phyloP scores from a whole-genome alignment of 495 filamentous ascomycete genomes.

The Pseudevernia furfuracea region DNA sequence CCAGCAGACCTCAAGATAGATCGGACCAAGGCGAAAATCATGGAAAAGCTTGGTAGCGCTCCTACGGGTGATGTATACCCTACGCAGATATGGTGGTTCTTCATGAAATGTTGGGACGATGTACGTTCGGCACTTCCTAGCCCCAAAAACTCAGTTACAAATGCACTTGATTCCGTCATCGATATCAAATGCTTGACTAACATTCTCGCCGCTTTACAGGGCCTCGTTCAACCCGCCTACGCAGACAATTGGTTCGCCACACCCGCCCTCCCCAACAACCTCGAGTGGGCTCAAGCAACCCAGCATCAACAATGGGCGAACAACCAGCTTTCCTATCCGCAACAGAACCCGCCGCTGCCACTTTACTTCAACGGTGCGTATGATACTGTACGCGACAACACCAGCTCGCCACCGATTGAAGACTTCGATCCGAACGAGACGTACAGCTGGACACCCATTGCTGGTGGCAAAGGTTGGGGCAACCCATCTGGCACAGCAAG shows the following conservation, averaged over 20 bases:
- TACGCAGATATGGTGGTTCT: slow-evolving; percentile 23
- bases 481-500: slow-evolving; percentile 6
- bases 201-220: slow-evolving; percentile 8
- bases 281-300: slow-evolving; percentile 19
- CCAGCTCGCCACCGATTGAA: slow-evolving; percentile 17
- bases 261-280: slow-evolving; percentile 20
- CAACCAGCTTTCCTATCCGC: slow-evolving; percentile 23
- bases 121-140: slow-evolving; percentile 8
- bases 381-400: slow-evolving; percentile 15
- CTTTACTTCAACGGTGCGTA: slow-evolving; percentile 24
- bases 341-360: slow-evolving; percentile 17
- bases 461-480: slow-evolving; percentile 26
- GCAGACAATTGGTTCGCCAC: slow-evolving; percentile 26
- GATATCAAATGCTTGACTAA: not conserved
- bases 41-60: slow-evolving; percentile 7
- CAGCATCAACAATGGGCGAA: slow-evolving; percentile 17
- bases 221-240: slow-evolving; percentile 21
- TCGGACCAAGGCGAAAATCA: slow-evolving; percentile 20
- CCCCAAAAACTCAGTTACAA: not conserved
- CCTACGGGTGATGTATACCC: slow-evolving; percentile 14
- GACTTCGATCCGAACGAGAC: slow-evolving; percentile 21
- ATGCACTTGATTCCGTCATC: not conserved
- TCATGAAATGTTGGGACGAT: slow-evolving; percentile 29
- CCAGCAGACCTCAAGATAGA: slow-evolving; percentile 26
- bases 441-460: slow-evolving; percentile 24